phyloP scores from a whole-genome alignment of 2,329 filamentous ascomycete genomes.

The Sarocladium kiliense region DNA sequence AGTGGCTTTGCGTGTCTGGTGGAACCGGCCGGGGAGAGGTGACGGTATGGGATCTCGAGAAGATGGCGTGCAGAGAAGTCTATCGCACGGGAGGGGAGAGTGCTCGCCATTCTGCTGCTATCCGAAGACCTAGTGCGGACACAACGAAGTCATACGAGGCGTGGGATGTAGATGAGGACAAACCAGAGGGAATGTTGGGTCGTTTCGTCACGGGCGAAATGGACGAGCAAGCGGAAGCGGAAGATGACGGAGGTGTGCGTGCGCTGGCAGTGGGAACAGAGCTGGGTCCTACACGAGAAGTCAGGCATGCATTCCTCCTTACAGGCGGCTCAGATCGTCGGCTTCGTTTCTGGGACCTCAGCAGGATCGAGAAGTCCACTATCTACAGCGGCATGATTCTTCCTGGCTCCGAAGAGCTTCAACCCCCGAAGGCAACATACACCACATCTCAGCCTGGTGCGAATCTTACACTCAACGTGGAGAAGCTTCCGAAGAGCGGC shows the following conservation, averaged over 20 bases:
- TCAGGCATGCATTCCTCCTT: constrained; percentile 76
- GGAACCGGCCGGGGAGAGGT: constrained; percentile 81
- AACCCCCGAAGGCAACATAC: constrained; percentile 69
- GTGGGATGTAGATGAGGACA: constrained; percentile 87
- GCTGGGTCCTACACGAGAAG: constrained; percentile 48
- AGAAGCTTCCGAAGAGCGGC: constrained; percentile 43
- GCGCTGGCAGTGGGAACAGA: constrained; percentile 71
- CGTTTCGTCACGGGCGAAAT: constrained; percentile 76
- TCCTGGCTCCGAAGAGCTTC: constrained; percentile 27
- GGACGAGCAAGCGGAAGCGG: constrained; percentile 43
- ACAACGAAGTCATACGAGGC: constrained; percentile 66
- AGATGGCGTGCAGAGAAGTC: constrained; percentile 80
- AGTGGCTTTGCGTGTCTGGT: constrained; percentile 83
- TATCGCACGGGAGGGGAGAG: constrained; percentile 57
- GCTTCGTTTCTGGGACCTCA: constrained; percentile 89
- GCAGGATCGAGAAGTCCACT: constrained; percentile 68
- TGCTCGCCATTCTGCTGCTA: background rate
- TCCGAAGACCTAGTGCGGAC: constrained; percentile 39
- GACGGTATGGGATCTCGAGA: constrained; percentile 93
- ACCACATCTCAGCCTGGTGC: constrained; percentile 57
- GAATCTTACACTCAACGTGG: constrained; percentile 60
- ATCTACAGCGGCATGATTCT: constrained; percentile 63
- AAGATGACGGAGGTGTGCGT: constrained; percentile 63
- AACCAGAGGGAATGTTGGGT: constrained; percentile 77
- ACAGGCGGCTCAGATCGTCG: constrained; percentile 87